Conservation (phyloP, 352 stramenopile species). For the Phytophthora ramorum region DNA sequence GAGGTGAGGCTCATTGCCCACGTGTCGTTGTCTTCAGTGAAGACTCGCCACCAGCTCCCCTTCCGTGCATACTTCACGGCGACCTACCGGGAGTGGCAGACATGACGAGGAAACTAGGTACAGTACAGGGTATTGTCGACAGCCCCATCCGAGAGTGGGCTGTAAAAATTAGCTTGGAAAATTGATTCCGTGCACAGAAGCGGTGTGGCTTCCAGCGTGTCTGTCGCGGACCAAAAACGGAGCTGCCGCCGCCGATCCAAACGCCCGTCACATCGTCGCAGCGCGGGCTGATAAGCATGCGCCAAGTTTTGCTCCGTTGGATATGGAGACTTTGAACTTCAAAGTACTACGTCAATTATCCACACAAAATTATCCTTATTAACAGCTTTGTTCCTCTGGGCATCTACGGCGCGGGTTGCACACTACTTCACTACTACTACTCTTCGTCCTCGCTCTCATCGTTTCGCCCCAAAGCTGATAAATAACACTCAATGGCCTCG, state of each 20-base stretch:
- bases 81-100: constrained; percentile 9
- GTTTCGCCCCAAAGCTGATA: constrained; percentile 58
- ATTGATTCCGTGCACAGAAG: constrained; percentile 2
- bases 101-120: not conserved
- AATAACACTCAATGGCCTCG: constrained; percentile 72
- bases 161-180: constrained; percentile 3
- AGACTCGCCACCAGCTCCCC: too few relatives aligned
- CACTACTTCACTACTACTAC: constrained; percentile 41
- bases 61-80: too few relatives aligned
- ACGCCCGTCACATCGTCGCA: constrained; percentile 8
- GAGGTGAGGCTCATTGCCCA: too few relatives aligned
- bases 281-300: constrained; percentile 2
- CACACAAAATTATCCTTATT: constrained; percentile 30
- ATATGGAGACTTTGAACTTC: constrained; percentile 7
- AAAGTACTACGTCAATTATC: constrained; percentile 23
- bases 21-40: too few relatives aligned
- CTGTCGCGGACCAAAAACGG: not conserved
- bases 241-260: not conserved
- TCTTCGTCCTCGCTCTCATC: constrained; percentile 43
- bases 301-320: not conserved
- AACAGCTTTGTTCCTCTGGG: constrained; percentile 32
- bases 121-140: too few relatives aligned
- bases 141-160: too few relatives aligned
- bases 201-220: not conserved
- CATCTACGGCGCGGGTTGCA: constrained; percentile 14